phyloP scores from a whole-genome alignment of 2,329 filamentous ascomycete genomes.

The Xylariaceae sp. region DNA sequence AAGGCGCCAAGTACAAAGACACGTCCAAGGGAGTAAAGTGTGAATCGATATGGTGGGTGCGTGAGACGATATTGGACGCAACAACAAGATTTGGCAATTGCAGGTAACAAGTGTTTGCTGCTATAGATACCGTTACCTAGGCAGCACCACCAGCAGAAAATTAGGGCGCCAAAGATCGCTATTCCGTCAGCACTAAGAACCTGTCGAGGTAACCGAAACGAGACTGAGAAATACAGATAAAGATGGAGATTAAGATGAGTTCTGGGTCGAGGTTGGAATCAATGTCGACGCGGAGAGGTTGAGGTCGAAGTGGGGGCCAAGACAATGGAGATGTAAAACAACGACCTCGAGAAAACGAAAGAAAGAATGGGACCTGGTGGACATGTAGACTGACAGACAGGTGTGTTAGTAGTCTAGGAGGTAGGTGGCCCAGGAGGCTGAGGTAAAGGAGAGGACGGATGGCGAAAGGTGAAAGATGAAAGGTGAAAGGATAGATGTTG shows the following conservation, averaged over 20 bases:
- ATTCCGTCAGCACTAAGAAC: background rate
- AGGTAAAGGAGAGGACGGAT: slow-evolving; percentile 4
- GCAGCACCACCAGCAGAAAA: background rate
- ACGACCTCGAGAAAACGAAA: slow-evolving; percentile 6
- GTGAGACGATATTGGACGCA: background rate
- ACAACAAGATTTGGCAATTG: background rate
- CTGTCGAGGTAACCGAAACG: background rate
- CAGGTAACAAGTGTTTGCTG: background rate
- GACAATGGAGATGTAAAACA: background rate
- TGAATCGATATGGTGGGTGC: background rate
- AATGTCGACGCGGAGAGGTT: background rate
- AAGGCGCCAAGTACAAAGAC: background rate
- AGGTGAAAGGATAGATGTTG: background rate
- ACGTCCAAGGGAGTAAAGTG: background rate
- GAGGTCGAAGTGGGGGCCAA: background rate
- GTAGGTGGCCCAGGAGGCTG: background rate
- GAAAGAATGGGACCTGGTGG: background rate
- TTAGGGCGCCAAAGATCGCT: background rate
- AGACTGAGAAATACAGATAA: slow-evolving; percentile 1
- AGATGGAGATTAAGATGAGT: background rate
- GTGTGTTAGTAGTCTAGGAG: background rate
- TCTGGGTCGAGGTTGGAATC: slow-evolving; percentile 3
- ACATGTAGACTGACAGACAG: background rate
- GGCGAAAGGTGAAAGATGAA: background rate
- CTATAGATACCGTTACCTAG: background rate